Percentiles rank a stretch among this genome's conserved stretches.
phyloP scores from a whole-genome alignment of 192 early-diverging fungal genomes.

The Funneliformis geosporum region DNA sequence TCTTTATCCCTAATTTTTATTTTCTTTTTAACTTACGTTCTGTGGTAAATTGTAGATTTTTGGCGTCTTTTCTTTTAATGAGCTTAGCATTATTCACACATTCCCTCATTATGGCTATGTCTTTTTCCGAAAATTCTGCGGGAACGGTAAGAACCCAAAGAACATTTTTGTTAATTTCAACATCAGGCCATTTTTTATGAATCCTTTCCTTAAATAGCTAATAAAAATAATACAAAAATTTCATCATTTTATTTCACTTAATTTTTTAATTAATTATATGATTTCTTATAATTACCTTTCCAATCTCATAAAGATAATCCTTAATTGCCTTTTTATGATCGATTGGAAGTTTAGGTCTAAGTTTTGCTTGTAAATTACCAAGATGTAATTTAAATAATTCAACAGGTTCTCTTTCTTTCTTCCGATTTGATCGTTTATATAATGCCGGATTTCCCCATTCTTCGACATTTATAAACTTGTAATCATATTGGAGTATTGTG shows the following conservation, averaged over 20 bases:
- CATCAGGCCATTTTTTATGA: neutral
- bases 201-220: conserved; percentile 3
- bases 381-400: conserved; percentile 5
- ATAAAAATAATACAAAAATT: neutral
- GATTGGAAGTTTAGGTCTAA: neutral
- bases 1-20: neutral
- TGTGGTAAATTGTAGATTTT: conserved; percentile 9
- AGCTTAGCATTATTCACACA: neutral
- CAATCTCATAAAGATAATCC: neutral
- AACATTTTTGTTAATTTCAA: neutral
- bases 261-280: neutral
- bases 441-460: neutral
- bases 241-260: neutral
- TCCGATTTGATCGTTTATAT: neutral
- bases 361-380: neutral
- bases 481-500: neutral
- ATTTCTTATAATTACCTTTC: neutral
- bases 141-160: conserved; percentile 15
- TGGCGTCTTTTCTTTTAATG: neutral
- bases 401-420: neutral
- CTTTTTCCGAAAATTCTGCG: neutral
- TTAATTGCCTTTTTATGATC: neutral
- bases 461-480: neutral
- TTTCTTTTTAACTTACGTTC: conserved; percentile 20
- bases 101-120: neutral